Evolutionary conservation across 2,329 filamentous ascomycete genomes (phyloP).

Genomic region (Chaetomiaceae sp.): DNA sequence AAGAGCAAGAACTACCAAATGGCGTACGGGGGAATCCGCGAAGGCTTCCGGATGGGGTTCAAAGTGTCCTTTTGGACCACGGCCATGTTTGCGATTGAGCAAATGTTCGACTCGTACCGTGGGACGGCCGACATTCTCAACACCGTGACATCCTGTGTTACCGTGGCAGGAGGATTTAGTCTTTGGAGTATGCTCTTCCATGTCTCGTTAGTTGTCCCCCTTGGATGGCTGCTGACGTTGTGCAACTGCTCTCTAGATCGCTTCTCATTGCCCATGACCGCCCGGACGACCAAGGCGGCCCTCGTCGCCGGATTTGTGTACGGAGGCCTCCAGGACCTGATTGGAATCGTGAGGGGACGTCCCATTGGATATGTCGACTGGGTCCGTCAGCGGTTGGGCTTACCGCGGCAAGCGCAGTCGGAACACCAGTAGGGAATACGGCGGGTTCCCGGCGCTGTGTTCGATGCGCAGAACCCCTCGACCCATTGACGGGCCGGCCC

Average conservation of each 20-base stretch:
- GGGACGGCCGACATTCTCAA: constrained; percentile 70
- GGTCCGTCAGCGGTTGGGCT: constrained; percentile 32
- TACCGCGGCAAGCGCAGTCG: background rate
- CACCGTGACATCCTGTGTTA: constrained; percentile 76
- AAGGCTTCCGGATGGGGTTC: constrained; percentile 70
- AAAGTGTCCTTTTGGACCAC: constrained; percentile 68
- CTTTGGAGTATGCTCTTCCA: constrained; percentile 58
- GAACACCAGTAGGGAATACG: background rate
- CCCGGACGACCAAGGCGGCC: constrained; percentile 74
- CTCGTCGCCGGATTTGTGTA: constrained; percentile 74
- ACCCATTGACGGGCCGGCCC: background rate
- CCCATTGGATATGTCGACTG: constrained; percentile 71
- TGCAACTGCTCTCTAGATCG: constrained; percentile 56
- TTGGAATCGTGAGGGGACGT: constrained; percentile 65
- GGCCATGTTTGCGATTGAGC: constrained; percentile 76
- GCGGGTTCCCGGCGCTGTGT: no score
- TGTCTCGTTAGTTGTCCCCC: background rate
- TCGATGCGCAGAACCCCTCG: no score
- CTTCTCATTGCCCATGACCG: constrained; percentile 71
- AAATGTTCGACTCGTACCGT: constrained; percentile 72
- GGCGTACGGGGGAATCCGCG: constrained; percentile 69
- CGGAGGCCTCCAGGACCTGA: constrained; percentile 72
- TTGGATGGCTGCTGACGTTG: constrained; percentile 4
- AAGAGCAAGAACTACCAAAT: constrained; percentile 94
- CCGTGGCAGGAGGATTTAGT: constrained; percentile 82